A percentile compares a stretch with the other conserved stretches of the same genome.
Conservation (phyloP, 179 eudicot genomes). For the Actinidia polygama region DNA sequence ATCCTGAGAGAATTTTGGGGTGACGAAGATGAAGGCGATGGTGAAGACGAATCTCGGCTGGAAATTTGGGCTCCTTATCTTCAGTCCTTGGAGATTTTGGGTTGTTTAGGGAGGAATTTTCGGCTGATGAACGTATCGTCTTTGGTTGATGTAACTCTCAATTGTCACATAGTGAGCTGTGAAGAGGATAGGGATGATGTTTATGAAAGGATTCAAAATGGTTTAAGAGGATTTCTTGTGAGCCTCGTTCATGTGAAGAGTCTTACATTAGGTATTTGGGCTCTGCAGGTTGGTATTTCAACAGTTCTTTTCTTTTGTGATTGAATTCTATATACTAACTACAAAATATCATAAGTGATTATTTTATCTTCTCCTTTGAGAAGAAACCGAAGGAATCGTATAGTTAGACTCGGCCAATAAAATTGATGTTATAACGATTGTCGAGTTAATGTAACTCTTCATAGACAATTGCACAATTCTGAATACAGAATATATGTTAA, state of each 20-base stretch:
- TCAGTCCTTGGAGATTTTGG: slow-evolving; percentile 17
- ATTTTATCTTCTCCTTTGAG: no score
- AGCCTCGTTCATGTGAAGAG: neutral
- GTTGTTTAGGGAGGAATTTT: neutral
- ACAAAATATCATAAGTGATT: no score
- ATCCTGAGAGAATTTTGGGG: neutral
- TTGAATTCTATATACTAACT: neutral
- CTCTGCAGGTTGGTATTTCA: slow-evolving; percentile 4
- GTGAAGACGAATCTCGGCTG: neutral
- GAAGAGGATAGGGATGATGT: neutral
- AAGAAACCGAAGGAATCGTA: neutral
- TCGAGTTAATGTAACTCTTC: neutral
- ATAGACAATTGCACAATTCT: neutral
- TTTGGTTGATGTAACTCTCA: neutral
- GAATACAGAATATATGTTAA: no score
- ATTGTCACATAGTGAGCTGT: neutral
- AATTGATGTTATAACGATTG: no score
- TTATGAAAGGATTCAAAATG: neutral
- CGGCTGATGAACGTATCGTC: neutral
- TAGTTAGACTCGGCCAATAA: neutral
- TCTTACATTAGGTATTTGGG: neutral
- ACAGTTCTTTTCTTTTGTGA: neutral
- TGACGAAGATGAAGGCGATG: neutral
- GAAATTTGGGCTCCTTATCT: slow-evolving; percentile 16
- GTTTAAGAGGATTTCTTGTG: neutral